These are phyloP conservation scores for Cerrena zonata DNA, from an alignment of 1,284 basidiomycete species.

Conservation along the genomic window DNA sequence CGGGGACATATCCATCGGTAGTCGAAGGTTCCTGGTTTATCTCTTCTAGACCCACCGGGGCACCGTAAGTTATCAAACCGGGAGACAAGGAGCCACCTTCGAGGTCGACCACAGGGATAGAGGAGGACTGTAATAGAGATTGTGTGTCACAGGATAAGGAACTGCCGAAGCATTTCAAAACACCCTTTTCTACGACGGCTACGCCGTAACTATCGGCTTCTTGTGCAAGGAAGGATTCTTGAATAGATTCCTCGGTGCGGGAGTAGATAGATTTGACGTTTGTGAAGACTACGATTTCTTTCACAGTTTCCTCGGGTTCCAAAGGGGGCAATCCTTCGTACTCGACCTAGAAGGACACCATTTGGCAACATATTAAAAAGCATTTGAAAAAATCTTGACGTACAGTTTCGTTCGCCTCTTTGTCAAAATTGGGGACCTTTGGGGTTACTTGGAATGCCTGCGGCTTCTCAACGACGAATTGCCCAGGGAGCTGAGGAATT, in stretches of 20 bases:
- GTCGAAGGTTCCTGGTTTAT: conserved; percentile 41
- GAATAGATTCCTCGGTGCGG: conserved; percentile 10
- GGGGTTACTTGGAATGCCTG: conserved; percentile 45
- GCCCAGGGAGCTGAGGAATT: conserved; percentile 47
- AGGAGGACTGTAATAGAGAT: conserved; percentile 26
- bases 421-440: conserved; percentile 55
- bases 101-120: conserved; percentile 27
- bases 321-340: conserved; percentile 67
- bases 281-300: conserved; percentile 46
- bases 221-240: conserved; percentile 15
- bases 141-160: conserved; percentile 15
- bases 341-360: conserved; percentile 25
- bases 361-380: background rate
- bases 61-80: conserved; percentile 32
- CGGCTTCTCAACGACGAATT: conserved; percentile 43
- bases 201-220: conserved; percentile 17
- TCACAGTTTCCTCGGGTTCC: conserved; percentile 30
- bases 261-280: conserved; percentile 49
- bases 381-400: background rate
- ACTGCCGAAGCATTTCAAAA: conserved; percentile 37
- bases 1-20: conserved; percentile 40
- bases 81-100: conserved; percentile 42
- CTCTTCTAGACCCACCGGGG: conserved; percentile 31
- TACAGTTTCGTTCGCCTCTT: conserved; percentile 45
- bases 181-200: conserved; percentile 39